These are phyloP conservation scores for Mucor racemosus DNA, from an alignment of 371 early-diverging fungal genomes.

Conservation along the genomic window DNA sequence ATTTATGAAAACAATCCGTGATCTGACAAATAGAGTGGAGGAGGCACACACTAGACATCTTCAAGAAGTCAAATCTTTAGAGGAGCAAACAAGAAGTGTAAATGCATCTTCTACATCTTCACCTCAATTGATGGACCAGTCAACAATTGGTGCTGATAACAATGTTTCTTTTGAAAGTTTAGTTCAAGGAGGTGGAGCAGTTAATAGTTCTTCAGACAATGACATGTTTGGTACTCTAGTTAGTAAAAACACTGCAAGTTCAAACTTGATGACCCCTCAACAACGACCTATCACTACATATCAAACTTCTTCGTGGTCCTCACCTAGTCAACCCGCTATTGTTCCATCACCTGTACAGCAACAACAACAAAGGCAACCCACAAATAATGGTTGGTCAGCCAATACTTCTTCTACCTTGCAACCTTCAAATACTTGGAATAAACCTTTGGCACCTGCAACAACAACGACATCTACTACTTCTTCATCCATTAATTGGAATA, in stretches of 20 bases:
- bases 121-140: constrained; percentile 11
- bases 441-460: constrained; percentile 6
- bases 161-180: constrained; percentile 43
- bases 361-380: not conserved
- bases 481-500: not conserved
- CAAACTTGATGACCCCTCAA: constrained; percentile 9
- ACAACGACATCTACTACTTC: not conserved
- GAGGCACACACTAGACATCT: constrained; percentile 70
- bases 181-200: constrained; percentile 33
- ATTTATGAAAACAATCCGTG: constrained; percentile 72
- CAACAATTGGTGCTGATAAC: constrained; percentile 14
- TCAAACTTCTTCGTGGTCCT: constrained; percentile 5
- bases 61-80: constrained; percentile 61
- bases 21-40: constrained; percentile 66
- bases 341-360: constrained; percentile 1
- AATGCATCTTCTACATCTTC: constrained; percentile 11
- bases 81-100: constrained; percentile 60
- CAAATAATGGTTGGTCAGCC: constrained; percentile 8
- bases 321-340: constrained; percentile 10
- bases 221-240: constrained; percentile 28
- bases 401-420: not conserved
- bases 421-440: not conserved
- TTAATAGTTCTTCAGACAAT: not conserved
- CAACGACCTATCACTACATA: not conserved
- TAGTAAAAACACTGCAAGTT: not conserved